These are phyloP conservation scores for Zalaria obscura DNA, from an alignment of 2,329 filamentous ascomycete species.

Conservation along the genomic window DNA sequence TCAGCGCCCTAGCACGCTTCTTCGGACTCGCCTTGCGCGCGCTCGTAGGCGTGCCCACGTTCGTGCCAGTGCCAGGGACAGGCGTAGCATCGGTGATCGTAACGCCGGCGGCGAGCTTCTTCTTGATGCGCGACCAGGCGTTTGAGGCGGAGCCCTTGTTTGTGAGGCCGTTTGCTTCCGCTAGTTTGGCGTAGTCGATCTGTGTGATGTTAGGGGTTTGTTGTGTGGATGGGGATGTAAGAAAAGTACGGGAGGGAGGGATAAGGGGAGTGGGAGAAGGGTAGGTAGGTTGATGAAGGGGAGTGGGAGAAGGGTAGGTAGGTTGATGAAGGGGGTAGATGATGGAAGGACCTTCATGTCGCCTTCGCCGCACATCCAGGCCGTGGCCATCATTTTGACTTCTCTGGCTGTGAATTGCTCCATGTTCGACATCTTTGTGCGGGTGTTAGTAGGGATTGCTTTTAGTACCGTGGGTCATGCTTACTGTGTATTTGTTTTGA, in stretches of 20 bases:
- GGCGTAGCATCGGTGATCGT: background rate
- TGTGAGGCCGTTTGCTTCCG: conserved; percentile 20
- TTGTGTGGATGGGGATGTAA: background rate
- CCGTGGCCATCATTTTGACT: conserved; percentile 8
- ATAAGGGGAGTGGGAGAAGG: background rate
- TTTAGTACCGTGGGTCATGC: no score
- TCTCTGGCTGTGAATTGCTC: conserved; percentile 8
- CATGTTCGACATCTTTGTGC: conserved; percentile 1
- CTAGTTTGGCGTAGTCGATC: conserved; percentile 26
- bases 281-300: background rate
- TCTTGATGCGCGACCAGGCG: conserved; percentile 21
- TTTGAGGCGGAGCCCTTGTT: conserved; percentile 20
- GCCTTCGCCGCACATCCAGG: conserved; percentile 4
- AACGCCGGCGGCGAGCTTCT: conserved; percentile 28
- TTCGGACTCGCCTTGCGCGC: background rate
- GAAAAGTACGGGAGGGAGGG: background rate
- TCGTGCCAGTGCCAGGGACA: background rate
- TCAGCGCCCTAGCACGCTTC: conserved; percentile 1
- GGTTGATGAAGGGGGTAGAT: background rate
- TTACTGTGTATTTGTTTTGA: no score
- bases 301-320: background rate
- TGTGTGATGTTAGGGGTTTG: conserved; percentile 7
- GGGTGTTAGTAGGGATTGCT: no score
- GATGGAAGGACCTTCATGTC: background rate
- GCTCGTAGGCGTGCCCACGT: background rate